Conservation (phyloP, 2,329 filamentous ascomycete species). For the Parascedosporium putredinis region DNA sequence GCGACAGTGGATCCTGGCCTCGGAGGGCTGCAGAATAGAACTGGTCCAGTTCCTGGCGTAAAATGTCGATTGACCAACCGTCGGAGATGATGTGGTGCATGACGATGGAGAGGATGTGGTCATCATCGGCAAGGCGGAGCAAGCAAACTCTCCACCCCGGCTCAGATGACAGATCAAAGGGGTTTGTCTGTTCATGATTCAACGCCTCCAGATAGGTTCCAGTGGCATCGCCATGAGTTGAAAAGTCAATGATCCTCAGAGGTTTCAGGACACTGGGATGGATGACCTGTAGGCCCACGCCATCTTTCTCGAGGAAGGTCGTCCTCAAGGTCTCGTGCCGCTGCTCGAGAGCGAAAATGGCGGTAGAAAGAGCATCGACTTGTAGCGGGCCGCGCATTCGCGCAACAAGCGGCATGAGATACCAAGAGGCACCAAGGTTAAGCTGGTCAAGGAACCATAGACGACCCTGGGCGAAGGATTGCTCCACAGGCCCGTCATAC, state of each 20-base stretch:
- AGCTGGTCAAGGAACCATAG: slow-evolving; percentile 16
- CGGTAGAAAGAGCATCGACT: slow-evolving; percentile 9
- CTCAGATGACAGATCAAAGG: slow-evolving; percentile 15
- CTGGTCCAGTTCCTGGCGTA: slow-evolving; percentile 13
- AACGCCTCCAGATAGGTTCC: not conserved
- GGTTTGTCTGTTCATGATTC: slow-evolving; percentile 12
- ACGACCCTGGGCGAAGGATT: slow-evolving; percentile 15
- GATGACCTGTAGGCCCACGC: slow-evolving; percentile 10
- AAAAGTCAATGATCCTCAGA: not conserved
- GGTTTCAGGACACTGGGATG: not conserved
- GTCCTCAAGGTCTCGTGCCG: slow-evolving; percentile 15
- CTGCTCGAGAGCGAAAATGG: slow-evolving; percentile 12
- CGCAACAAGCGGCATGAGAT: slow-evolving; percentile 11
- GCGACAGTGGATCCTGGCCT: slow-evolving; percentile 10
- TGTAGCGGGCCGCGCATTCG: slow-evolving; percentile 11
- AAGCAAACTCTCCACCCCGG: slow-evolving; percentile 15
- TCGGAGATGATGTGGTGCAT: slow-evolving; percentile 21
- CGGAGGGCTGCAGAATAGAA: slow-evolving; percentile 14
- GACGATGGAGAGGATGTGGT: slow-evolving; percentile 17
- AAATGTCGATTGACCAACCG: slow-evolving; percentile 19
- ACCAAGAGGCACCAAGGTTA: slow-evolving; percentile 12
- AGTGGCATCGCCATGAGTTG: not conserved
- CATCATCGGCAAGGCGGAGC: slow-evolving; percentile 8
- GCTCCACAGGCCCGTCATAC: slow-evolving; percentile 12
- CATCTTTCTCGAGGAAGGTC: slow-evolving; percentile 11